Percentiles rank a stretch among this genome's conserved stretches.
phyloP scores from a whole-genome alignment of 169 alveolate genomes.

The Plasmodium yoelii region DNA sequence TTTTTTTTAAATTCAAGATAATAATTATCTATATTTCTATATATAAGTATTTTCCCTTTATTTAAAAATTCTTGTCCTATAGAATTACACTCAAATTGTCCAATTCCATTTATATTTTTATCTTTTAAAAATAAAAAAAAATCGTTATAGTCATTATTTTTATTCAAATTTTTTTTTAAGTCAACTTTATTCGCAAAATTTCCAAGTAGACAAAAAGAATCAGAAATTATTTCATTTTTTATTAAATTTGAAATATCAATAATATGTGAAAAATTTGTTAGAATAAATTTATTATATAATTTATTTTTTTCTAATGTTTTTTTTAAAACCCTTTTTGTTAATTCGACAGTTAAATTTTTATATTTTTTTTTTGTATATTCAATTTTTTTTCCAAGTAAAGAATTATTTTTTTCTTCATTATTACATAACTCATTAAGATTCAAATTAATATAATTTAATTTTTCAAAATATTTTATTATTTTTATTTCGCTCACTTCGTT shows the following conservation, averaged over 20 bases:
- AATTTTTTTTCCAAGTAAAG: slow-evolving; percentile 71
- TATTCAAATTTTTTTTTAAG: not conserved
- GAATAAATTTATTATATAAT: slow-evolving; percentile 14
- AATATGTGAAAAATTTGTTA: slow-evolving; percentile 49
- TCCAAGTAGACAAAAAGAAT: slow-evolving; percentile 33
- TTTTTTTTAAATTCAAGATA: slow-evolving; percentile 14
- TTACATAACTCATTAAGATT: slow-evolving; percentile 49
- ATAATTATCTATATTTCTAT: slow-evolving; percentile 33
- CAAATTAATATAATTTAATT: slow-evolving; percentile 40
- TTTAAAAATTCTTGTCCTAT: slow-evolving; percentile 24
- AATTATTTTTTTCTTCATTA: slow-evolving; percentile 69
- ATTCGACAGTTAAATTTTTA: slow-evolving; percentile 53
- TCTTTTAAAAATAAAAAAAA: slow-evolving; percentile 19
- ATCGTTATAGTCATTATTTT: slow-evolving; percentile 3
- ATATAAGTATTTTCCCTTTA: slow-evolving; percentile 61
- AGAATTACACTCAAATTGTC: not conserved
- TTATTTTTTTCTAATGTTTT: slow-evolving; percentile 61
- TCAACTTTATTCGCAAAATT: not conserved
- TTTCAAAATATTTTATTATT: slow-evolving; percentile 55
- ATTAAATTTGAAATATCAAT: slow-evolving; percentile 17
- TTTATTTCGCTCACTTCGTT: slow-evolving; percentile 8
- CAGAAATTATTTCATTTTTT: slow-evolving; percentile 26
- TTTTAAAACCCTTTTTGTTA: slow-evolving; percentile 56
- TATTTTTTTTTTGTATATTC: slow-evolving; percentile 67
- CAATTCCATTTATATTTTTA: not conserved